These are phyloP conservation scores for Opeltia flavorubescens DNA, from an alignment of 495 filamentous ascomycete genomes.

Conservation along the genomic window DNA sequence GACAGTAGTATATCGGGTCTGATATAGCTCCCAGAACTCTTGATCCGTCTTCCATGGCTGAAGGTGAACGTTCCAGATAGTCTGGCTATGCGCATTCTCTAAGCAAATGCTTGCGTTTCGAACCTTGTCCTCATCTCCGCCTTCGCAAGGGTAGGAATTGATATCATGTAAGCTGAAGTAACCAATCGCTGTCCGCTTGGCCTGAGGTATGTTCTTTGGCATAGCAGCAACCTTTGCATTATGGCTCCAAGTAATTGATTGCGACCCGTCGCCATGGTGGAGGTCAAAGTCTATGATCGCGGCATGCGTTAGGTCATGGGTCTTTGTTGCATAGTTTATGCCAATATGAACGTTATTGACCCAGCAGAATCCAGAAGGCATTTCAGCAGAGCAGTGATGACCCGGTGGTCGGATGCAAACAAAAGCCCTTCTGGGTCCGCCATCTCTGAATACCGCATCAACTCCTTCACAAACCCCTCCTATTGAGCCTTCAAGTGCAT, in stretches of 20 bases:
- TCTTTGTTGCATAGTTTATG: slow-evolving; percentile 72
- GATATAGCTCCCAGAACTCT: slow-evolving; percentile 84
- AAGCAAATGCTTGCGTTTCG: slow-evolving; percentile 84
- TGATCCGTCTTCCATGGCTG: slow-evolving; percentile 66
- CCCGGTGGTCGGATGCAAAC: slow-evolving; percentile 77
- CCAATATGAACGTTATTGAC: slow-evolving; percentile 96
- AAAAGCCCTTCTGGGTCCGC: slow-evolving; percentile 58
- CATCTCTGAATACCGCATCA: slow-evolving; percentile 58
- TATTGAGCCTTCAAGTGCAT: slow-evolving; percentile 78
- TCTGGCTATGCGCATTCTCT: slow-evolving; percentile 82
- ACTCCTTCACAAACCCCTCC: slow-evolving; percentile 85
- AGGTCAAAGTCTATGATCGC: slow-evolving; percentile 96
- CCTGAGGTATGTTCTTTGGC: slow-evolving; percentile 49
- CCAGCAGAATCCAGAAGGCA: slow-evolving; percentile 96
- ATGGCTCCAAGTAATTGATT: slow-evolving; percentile 78
- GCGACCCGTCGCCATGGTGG: slow-evolving; percentile 92
- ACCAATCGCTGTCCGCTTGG: slow-evolving; percentile 75
- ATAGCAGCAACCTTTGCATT: slow-evolving; percentile 46
- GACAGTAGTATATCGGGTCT: slow-evolving; percentile 55
- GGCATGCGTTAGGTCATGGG: slow-evolving; percentile 77
- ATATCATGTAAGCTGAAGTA: slow-evolving; percentile 97
- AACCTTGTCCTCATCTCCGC: slow-evolving; percentile 77
- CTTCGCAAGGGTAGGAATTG: slow-evolving; percentile 91
- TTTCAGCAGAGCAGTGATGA: slow-evolving; percentile 80
- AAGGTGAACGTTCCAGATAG: slow-evolving; percentile 91